Evolutionary conservation across 2,329 filamentous ascomycete species (phyloP), one percentile per base, ranked within the genome.

Genomic region (Graphium sp.): DNA sequence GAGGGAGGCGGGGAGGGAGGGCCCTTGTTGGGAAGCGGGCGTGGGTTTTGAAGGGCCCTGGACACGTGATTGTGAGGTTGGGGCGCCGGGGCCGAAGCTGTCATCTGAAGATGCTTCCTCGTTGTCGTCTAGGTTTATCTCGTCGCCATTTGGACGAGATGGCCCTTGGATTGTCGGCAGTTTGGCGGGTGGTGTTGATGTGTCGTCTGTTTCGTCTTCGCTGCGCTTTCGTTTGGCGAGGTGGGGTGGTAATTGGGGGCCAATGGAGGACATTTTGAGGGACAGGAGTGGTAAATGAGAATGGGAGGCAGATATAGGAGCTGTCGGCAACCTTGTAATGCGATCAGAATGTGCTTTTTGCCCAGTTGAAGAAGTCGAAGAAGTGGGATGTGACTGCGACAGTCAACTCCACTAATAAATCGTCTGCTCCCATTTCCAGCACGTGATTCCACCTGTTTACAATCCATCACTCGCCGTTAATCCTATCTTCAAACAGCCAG

Each of bases 201-300:
- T 19, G 9, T 48, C 41, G 18, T 46, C 44, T 29, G 50, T 50
- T 26, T 59, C 49, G 22, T 59, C 55, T 5, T 55, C 40, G 5
- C 56, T 61, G 41, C 66, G 66, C 42, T 74, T 74, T 41, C 71
- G 62, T 47, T 75, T 75, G 19, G 66, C 45, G 23, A 77, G 60
- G 35, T 79, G 70, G 5, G 76, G 62, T 9, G 80, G 78, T 15
- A 84, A 49, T 34, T 73, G 60, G 10, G 80, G 78, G 5, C 78
- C 77, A 43, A 81, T 73, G 19, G 68, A 71, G 28, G 73, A 56
- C 75, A 81, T 81, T 15, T 22, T 41, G 56, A 56, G 19, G 14
- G 16, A 17, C 3, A 17, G 23, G 11, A 8, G 24, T 30, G 28
- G 26, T 29, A 29, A 26, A 13, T 28, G n/a, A n/a, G n/a, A n/a